Percentiles rank a stretch among this genome's conserved stretches.
Evolutionary conservation across 495 filamentous ascomycete species (phyloP).

Genomic region (Talaromyces adpressus): DNA sequence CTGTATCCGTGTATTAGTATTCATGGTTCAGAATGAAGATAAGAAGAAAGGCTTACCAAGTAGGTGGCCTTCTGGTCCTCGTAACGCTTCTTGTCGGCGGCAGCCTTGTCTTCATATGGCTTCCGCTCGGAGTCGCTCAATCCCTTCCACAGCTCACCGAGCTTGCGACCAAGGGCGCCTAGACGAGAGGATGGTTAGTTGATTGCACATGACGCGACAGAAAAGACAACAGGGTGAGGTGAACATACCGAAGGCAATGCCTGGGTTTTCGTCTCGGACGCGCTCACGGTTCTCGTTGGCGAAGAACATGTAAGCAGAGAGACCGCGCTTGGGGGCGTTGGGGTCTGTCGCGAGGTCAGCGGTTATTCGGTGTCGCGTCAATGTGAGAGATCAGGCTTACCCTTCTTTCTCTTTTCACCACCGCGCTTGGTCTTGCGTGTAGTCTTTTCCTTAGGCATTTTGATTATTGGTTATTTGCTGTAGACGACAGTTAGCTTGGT

Average conservation of each 20-base stretch:
- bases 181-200: constrained; percentile 13
- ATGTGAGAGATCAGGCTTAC: constrained; percentile 36
- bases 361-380: not conserved
- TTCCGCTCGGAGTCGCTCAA: constrained; percentile 79
- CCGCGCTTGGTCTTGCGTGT: constrained; percentile 52
- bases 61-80: constrained; percentile 95
- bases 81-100: constrained; percentile 95
- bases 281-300: constrained; percentile 98
- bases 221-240: not conserved
- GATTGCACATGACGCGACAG: too few relatives aligned
- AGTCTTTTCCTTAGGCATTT: constrained; percentile 70
- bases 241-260: constrained; percentile 84
- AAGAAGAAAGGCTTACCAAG: constrained; percentile 49
- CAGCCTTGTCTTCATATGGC: constrained; percentile 94
- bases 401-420: constrained; percentile 65
- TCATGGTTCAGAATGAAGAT: not conserved
- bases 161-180: constrained; percentile 96
- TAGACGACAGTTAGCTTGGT: constrained; percentile 11
- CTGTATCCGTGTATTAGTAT: not conserved
- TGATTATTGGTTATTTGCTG: constrained; percentile 22
- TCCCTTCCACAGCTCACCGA: constrained; percentile 97
- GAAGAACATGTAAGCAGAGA: constrained; percentile 99
- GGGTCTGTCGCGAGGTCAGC: constrained; percentile 55
- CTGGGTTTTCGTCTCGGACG: constrained; percentile 96
- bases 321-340: constrained; percentile 97